A percentile compares a stretch with the other conserved stretches of the same genome.
phyloP scores from a whole-genome alignment of 1,284 basidiomycete genomes.

The Takashimella koratensis region DNA sequence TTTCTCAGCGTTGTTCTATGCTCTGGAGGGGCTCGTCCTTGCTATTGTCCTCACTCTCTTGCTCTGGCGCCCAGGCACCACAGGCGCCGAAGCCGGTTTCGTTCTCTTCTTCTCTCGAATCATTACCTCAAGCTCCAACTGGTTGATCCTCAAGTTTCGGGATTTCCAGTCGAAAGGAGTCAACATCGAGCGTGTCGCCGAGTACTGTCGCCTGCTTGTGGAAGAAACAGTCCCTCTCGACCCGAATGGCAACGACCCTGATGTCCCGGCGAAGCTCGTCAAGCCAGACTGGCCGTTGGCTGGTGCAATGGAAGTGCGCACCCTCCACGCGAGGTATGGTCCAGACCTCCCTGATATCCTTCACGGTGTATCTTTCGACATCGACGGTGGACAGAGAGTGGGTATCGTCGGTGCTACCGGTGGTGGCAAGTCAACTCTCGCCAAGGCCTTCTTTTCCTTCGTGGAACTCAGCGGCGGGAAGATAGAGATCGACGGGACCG shows the following conservation, averaged over 20 bases:
- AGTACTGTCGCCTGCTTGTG: constrained; percentile 53
- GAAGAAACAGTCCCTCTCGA: not conserved
- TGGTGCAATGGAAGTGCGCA: constrained; percentile 45
- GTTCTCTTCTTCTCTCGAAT: constrained; percentile 24
- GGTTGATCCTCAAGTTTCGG: constrained; percentile 24
- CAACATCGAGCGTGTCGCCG: constrained; percentile 62
- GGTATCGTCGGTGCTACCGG: constrained; percentile 54
- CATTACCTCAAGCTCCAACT: constrained; percentile 20
- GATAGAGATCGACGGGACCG: constrained; percentile 33
- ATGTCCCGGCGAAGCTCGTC: not conserved
- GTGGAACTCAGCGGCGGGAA: constrained; percentile 29
- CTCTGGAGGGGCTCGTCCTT: constrained; percentile 15
- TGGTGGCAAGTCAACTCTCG: constrained; percentile 43
- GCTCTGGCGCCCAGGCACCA: constrained; percentile 17
- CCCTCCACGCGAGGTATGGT: constrained; percentile 49
- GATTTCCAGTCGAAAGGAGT: constrained; percentile 43
- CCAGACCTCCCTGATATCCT: constrained; percentile 51
- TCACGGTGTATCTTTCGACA: constrained; percentile 49
- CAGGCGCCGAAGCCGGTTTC: constrained; percentile 32
- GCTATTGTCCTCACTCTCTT: constrained; percentile 22
- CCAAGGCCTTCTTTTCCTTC: constrained; percentile 38
- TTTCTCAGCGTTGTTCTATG: not conserved
- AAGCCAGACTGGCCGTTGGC: constrained; percentile 52
- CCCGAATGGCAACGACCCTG: not conserved
- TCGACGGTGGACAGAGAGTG: constrained; percentile 49